These are phyloP conservation scores for Hypoxylon perforatum DNA, from an alignment of 495 filamentous ascomycete species.

Conservation along the genomic window DNA sequence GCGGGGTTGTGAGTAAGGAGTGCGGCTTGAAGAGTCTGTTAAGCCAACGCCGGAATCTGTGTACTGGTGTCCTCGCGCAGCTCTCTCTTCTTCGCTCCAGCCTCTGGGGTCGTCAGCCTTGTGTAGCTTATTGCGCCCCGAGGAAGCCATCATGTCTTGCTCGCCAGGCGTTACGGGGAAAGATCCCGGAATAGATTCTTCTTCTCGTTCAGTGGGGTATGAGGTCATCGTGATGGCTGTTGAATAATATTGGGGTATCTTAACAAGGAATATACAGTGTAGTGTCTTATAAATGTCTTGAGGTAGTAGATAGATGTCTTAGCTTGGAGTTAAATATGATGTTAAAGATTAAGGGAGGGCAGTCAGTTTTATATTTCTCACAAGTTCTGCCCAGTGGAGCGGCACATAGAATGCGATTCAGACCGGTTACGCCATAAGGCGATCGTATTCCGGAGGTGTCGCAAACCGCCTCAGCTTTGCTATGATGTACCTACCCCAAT, in stretches of 20 bases:
- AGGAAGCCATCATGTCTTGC: conserved; percentile 15
- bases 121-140: conserved; percentile 46
- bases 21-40: conserved; percentile 12
- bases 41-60: conserved; percentile 49
- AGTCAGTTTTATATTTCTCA: conserved; percentile 10
- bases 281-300: background rate
- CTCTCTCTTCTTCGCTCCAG: conserved; percentile 28
- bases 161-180: conserved; percentile 15
- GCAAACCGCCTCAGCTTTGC: conserved; percentile 9
- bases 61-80: conserved; percentile 34
- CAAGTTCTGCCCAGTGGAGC: background rate
- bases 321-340: background rate
- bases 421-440: background rate
- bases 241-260: background rate
- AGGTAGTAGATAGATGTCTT: background rate
- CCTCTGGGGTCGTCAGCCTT: conserved; percentile 45
- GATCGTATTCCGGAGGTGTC: conserved; percentile 4
- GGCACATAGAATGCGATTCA: conserved; percentile 11
- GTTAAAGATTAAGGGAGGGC: background rate
- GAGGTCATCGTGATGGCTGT: conserved; percentile 24
- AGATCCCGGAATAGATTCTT: conserved; percentile 17
- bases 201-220: conserved; percentile 7
- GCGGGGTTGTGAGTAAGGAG: background rate
- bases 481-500: background rate
- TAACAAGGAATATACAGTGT: background rate